Evolutionary conservation across 805 yeast species (phyloP).

Genomic region (Kuraishia piskuri): DNA sequence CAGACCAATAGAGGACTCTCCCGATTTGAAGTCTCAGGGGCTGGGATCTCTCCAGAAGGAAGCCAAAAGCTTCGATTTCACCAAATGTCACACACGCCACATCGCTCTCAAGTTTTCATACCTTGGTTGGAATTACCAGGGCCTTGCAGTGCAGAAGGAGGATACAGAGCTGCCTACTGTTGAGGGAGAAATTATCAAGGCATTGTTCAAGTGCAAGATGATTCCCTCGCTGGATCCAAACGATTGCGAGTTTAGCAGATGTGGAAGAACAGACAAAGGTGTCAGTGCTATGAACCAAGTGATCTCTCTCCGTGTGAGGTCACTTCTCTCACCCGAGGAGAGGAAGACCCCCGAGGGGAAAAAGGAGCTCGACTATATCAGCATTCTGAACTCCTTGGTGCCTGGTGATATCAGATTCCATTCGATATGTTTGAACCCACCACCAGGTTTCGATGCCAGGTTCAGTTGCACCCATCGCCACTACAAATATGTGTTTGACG

Average conservation of each 20-base stretch:
- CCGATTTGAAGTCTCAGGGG: not conserved
- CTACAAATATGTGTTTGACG: constrained; percentile 71
- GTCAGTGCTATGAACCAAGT: constrained; percentile 97
- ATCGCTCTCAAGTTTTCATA: constrained; percentile 82
- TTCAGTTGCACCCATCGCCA: constrained; percentile 85
- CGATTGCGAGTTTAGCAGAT: constrained; percentile 71
- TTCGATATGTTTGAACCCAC: constrained; percentile 76
- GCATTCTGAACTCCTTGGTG: constrained; percentile 63
- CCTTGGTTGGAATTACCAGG: constrained; percentile 91
- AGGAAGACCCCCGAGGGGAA: constrained; percentile 53
- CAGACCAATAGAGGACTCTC: constrained; percentile 1
- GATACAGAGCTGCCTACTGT: constrained; percentile 80
- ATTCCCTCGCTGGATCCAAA: constrained; percentile 52
- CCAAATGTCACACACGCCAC: constrained; percentile 52
- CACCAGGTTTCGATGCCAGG: constrained; percentile 78
- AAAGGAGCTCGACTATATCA: constrained; percentile 69
- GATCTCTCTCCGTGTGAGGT: constrained; percentile 69
- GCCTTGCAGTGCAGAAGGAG: constrained; percentile 74
- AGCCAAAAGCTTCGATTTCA: constrained; percentile 52
- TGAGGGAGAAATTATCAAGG: constrained; percentile 67
- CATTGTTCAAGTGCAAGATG: constrained; percentile 57
- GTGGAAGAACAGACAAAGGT: constrained; percentile 95
- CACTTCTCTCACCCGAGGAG: constrained; percentile 54
- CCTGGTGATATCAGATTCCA: constrained; percentile 84
- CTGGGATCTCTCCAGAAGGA: constrained; percentile 14